phyloP scores from a whole-genome alignment of 192 early-diverging fungal genomes.

The Backusella morwellensis region DNA sequence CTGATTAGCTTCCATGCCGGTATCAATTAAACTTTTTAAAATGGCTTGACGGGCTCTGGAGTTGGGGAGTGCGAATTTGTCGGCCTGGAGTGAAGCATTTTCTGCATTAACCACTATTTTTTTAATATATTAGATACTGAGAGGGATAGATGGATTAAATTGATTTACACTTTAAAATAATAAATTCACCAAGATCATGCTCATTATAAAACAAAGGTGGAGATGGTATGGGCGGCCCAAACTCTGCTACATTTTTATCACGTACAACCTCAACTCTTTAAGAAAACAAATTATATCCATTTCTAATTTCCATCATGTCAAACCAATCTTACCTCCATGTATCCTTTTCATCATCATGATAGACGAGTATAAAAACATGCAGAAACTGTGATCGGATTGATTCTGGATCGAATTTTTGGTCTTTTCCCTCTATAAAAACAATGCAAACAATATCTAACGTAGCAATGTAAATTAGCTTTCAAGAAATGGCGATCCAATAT shows the following conservation, averaged over 20 bases:
- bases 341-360: slow-evolving; percentile 2
- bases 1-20: not conserved
- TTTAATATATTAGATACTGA: not conserved
- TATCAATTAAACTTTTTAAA: slow-evolving; percentile 17
- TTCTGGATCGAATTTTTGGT: slow-evolving; percentile 43
- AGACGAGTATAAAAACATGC: slow-evolving; percentile 51
- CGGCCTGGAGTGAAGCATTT: slow-evolving; percentile 50
- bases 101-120: slow-evolving; percentile 48
- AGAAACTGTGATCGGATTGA: slow-evolving; percentile 55
- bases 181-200: slow-evolving; percentile 36
- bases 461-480: too few species aligned
- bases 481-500: too few species aligned
- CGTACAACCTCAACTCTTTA: slow-evolving; percentile 31
- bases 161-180: slow-evolving; percentile 35
- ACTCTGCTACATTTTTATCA: slow-evolving; percentile 49
- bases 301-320: not conserved
- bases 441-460: slow-evolving; percentile 46
- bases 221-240: slow-evolving; percentile 47
- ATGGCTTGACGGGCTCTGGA: slow-evolving; percentile 38
- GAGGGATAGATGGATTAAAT: too few species aligned
- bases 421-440: slow-evolving; percentile 46
- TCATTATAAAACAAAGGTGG: slow-evolving; percentile 44
- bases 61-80: slow-evolving; percentile 44
- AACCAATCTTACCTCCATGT: slow-evolving; percentile 27
- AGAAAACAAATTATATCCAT: slow-evolving; percentile 1